Evolutionary conservation across 2,329 filamentous ascomycete species (phyloP), one percentile per base, ranked within the genome.

Genomic region (Penicillium sp.): DNA sequence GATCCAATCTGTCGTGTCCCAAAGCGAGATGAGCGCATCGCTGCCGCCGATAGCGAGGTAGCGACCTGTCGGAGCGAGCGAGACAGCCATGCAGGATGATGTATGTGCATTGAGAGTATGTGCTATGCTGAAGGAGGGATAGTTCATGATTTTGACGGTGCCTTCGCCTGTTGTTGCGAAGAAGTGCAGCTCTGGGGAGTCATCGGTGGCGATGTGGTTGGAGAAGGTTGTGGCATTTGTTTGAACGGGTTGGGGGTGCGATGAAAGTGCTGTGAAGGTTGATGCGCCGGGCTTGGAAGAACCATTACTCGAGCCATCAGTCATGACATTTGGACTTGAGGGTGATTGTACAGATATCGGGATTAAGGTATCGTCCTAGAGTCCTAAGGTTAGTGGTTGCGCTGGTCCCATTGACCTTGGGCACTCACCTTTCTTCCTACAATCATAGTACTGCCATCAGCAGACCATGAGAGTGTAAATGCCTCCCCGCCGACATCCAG

Each of bases 1-100:
- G 44, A 76, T 71, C 75, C 75, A 78, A 57, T 78, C 75, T 2
- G 68, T 74, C 4, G 75, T 78, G 60, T 78, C 75, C 74, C 75
- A 78, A 27, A 78, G 70, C 10, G 74, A 75, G 42, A 78, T 75
- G 28, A 78, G 65, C 9, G 75, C 73, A 59, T 78, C 75, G 44
- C 71, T 73, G 28, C 74, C 75, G 32, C 75, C 75, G 20, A 76
- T 63, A 18, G 75, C 75, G 23, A 78, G 66, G 56, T 78, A 77
- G 49, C 74, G 74, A 42, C 72, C 73, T 24, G 69, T 75, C 1
- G 75, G 75, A 10, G 72, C 71, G 27, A 75, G 73, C 10, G 71
- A 62, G 38, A 77, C 68, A 27, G 73, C 72, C 42, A 72, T 68
- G 49, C 75, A 77, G 48, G 75, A 69, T 5, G 75, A 76, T 7